Percentiles rank a stretch among this genome's conserved stretches.
Evolutionary conservation across 306 rosid genomes (phyloP).

Genomic region (Vigna angularis): DNA sequence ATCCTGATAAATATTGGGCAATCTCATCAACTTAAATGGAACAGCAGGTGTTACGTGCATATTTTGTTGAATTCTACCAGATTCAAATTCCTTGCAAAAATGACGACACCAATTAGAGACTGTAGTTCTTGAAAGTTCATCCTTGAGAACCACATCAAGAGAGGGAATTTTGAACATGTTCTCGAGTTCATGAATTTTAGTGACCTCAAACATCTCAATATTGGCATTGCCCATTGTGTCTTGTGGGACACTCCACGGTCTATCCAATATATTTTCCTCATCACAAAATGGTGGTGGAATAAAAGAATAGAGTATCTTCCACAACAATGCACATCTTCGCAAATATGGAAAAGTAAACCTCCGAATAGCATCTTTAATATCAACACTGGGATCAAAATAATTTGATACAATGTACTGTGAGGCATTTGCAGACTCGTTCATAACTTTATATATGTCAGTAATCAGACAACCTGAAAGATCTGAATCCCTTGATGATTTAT

Average conservation of each 20-base stretch:
- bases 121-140: slow-evolving; percentile 63
- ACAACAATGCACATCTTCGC: slow-evolving; percentile 90
- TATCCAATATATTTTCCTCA: slow-evolving; percentile 61
- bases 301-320: slow-evolving; percentile 70
- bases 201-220: slow-evolving; percentile 55
- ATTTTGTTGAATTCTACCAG: slow-evolving; percentile 45
- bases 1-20: slow-evolving; percentile 89
- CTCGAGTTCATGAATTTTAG: slow-evolving; percentile 78
- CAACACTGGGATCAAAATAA: slow-evolving; percentile 56
- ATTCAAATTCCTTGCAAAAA: slow-evolving; percentile 67
- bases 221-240: slow-evolving; percentile 58
- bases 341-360: slow-evolving; percentile 79
- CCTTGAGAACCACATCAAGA: slow-evolving; percentile 75
- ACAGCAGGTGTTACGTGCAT: slow-evolving; percentile 76
- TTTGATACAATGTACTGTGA: slow-evolving; percentile 68
- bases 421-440: slow-evolving; percentile 58
- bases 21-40: slow-evolving; percentile 85
- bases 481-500: slow-evolving; percentile 49
- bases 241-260: slow-evolving; percentile 51
- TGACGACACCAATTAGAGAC: slow-evolving; percentile 76
- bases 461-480: slow-evolving; percentile 67
- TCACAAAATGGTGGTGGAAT: slow-evolving; percentile 69
- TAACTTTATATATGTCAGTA: slow-evolving; percentile 67
- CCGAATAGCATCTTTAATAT: slow-evolving; percentile 68
- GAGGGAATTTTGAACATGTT: slow-evolving; percentile 78